phyloP scores from a whole-genome alignment of 768 basidiomycete species.

The Inosperma sp. region DNA sequence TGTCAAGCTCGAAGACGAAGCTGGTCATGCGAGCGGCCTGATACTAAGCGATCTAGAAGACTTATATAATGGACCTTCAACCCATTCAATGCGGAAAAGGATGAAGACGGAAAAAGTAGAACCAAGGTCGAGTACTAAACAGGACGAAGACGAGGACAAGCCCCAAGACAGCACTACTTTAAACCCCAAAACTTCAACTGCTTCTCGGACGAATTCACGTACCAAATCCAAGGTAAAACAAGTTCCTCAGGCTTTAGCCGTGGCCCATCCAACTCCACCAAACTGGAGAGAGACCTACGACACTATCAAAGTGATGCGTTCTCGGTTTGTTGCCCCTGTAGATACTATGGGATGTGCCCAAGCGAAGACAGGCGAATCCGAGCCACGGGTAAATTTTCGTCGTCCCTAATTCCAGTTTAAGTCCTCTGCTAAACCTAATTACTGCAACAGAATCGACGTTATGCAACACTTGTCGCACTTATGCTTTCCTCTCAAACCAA shows the following conservation, averaged over 20 bases:
- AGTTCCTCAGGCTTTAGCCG: constrained; percentile 48
- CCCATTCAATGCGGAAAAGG: constrained; percentile 8
- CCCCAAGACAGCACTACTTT: neutral
- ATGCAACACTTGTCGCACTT: constrained; percentile 82
- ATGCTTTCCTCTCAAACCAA: constrained; percentile 98
- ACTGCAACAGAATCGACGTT: constrained; percentile 62
- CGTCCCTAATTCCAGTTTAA: neutral
- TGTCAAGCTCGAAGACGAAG: constrained; percentile 15
- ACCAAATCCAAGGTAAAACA: constrained; percentile 38
- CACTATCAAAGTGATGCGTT: constrained; percentile 72
- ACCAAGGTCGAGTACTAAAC: neutral
- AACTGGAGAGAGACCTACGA: constrained; percentile 69
- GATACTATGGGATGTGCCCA: constrained; percentile 89
- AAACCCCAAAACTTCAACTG: neutral
- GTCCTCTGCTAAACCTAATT: neutral
- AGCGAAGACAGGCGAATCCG: constrained; percentile 56
- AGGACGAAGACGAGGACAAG: neutral
- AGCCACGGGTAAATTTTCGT: constrained; percentile 54
- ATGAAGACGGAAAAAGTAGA: neutral
- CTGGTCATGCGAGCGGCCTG: constrained; percentile 10
- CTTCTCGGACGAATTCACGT: constrained; percentile 14
- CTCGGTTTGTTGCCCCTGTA: constrained; percentile 72
- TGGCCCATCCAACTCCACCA: constrained; percentile 63
- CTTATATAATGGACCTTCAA: neutral
- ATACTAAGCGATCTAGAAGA: constrained; percentile 20